Evolutionary conservation across 768 basidiomycete species (phyloP).

Genomic region (Suillus americanus): DNA sequence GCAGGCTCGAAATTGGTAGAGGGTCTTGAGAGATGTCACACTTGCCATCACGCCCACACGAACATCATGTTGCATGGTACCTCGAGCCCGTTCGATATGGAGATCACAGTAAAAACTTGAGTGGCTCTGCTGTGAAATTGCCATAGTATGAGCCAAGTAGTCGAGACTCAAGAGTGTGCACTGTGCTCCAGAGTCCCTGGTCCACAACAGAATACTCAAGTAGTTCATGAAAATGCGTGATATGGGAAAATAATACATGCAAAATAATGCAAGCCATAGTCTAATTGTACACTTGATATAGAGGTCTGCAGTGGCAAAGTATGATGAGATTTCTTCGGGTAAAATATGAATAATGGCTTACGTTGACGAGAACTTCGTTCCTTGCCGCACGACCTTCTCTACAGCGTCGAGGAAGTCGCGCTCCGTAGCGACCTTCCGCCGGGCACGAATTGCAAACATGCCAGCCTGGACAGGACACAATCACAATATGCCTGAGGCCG

Average conservation of each 20-base stretch:
- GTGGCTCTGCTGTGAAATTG: neutral
- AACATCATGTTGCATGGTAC: neutral
- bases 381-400: slow-evolving; percentile 97
- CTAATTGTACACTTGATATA: slow-evolving; percentile 96
- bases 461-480: slow-evolving; percentile 63
- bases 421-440: slow-evolving; percentile 96
- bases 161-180: neutral
- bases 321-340: neutral
- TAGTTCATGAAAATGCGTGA: slow-evolving; percentile 2
- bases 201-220: neutral
- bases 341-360: slow-evolving; percentile 40
- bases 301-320: slow-evolving; percentile 49
- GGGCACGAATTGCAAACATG: slow-evolving; percentile 99
- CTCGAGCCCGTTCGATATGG: neutral
- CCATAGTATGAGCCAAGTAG: neutral
- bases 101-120: neutral
- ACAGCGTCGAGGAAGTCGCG: slow-evolving; percentile 97
- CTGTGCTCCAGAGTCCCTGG: neutral
- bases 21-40: no score
- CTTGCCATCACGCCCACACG: no score
- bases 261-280: neutral
- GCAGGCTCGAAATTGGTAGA: no score
- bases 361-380: slow-evolving; percentile 98
- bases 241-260: neutral
- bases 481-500: neutral